Base-by-base conservation (phyloP, 73 alveolate species). In the Halteria grandinella region DNA sequence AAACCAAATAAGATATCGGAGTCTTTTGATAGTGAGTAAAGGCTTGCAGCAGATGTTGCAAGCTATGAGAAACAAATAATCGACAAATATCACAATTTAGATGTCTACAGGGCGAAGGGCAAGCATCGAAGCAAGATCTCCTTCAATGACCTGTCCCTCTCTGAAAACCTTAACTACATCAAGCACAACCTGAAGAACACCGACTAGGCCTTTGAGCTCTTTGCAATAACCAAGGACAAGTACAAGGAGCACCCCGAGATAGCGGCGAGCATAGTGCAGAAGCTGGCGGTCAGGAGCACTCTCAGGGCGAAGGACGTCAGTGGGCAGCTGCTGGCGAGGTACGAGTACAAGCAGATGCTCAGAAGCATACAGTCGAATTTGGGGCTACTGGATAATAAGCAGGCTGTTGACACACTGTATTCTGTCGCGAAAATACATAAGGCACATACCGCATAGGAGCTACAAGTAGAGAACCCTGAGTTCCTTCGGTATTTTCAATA, bases 391-490 rank as follows among this genome's bases (percentile, higher is more conserved):
- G 83, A 79, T 50, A 63, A 49, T 39, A 79, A 79, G 50, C 43
- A 79, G 51, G 29, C 43, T 4, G 83, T 79, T 4, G 89, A 79
- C 49, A 79, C 75, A 3, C n/a, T 79, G 14, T 79, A 49, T 51
- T 23, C 78, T 1, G 12, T 79, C 3, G 76, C 82, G 10, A 79
- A 69, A 43, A 17, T 79, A 8, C 89, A 79, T 27, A 51, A 51
- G 57, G 45, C 45, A 1, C 15, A 1, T 47, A n/a, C 21, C 18
- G 53, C 33, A 7, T 5, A 70, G 20, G 63, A 47, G 29, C 43
- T 66, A 5, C 54, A 66, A 66, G 18, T 27, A 44, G 55, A 39
- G 25, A 70, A 23, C 11, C 58, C 64, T 4, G 21, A 43, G 2
- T 40, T 51, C 8, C 27, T 36, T 28, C 18, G 39, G 8, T 64